These are phyloP conservation scores for Stipa capillata DNA, from an alignment of 176 grass and related monocot genomes.

Conservation along the genomic window DNA sequence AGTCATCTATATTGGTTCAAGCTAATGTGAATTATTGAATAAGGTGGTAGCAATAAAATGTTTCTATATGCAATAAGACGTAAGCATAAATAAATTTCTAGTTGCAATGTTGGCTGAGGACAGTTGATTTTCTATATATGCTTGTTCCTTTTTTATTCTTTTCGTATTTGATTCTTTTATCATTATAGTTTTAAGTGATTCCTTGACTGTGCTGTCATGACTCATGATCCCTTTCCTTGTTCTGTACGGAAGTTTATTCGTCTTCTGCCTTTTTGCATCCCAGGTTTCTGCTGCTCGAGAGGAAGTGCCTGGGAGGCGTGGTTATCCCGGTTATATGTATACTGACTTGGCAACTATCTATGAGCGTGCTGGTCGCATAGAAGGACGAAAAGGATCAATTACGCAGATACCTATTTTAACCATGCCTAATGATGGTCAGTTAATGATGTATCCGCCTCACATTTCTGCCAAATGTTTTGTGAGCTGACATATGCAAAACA, in stretches of 20 bases:
- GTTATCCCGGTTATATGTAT: conserved; percentile 84
- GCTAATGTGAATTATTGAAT: background rate
- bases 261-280: background rate
- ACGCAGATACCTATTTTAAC: conserved; percentile 82
- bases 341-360: conserved; percentile 72
- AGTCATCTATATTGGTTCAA: background rate
- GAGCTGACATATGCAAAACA: background rate
- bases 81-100: background rate
- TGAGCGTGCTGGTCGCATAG: conserved; percentile 57
- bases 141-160: background rate
- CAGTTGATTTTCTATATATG: background rate
- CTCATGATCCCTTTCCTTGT: background rate
- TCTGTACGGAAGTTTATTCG: background rate
- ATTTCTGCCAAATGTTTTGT: conserved; percentile 13
- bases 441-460: background rate
- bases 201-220: background rate
- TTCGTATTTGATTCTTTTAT: background rate
- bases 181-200: background rate
- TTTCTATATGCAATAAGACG: background rate
- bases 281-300: conserved; percentile 61
- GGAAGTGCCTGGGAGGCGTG: conserved; percentile 52
- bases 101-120: background rate
- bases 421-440: conserved; percentile 82
- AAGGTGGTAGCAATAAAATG: background rate
- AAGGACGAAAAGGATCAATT: conserved; percentile 64